Evolutionary conservation across 2,329 filamentous ascomycete genomes (phyloP).

Genomic region (Penicillium sp.): DNA sequence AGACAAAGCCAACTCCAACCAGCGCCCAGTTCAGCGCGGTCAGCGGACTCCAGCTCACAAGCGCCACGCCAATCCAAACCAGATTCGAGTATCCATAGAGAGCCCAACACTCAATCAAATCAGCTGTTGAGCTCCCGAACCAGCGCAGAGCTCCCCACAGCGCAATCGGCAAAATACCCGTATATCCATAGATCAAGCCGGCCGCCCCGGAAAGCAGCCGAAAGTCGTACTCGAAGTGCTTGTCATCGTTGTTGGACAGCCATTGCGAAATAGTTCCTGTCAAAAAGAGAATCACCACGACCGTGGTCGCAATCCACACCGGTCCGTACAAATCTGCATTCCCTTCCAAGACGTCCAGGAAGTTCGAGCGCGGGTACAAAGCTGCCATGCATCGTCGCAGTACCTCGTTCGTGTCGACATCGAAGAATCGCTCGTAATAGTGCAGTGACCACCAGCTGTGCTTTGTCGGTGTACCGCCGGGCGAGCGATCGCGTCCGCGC

Average conservation of each 20-base stretch:
- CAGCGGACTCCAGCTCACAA: slow-evolving; percentile 84
- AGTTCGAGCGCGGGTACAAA: slow-evolving; percentile 87
- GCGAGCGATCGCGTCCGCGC: slow-evolving; percentile 37
- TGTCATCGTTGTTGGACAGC: slow-evolving; percentile 59
- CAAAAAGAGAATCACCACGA: slow-evolving; percentile 89
- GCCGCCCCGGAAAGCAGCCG: slow-evolving; percentile 80
- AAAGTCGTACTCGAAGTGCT: slow-evolving; percentile 87
- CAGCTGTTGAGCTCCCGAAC: slow-evolving; percentile 90
- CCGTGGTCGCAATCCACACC: slow-evolving; percentile 97
- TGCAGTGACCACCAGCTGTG: slow-evolving; percentile 85
- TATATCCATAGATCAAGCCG: slow-evolving; percentile 93
- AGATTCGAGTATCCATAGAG: slow-evolving; percentile 95
- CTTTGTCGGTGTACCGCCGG: slow-evolving; percentile 55
- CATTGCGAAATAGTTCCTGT: slow-evolving; percentile 94
- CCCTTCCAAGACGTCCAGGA: slow-evolving; percentile 92
- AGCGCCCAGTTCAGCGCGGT: slow-evolving; percentile 89
- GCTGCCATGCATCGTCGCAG: slow-evolving; percentile 79
- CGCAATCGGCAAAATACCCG: slow-evolving; percentile 72
- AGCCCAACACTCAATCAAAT: slow-evolving; percentile 90
- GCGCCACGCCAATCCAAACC: slow-evolving; percentile 91
- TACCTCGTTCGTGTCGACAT: slow-evolving; percentile 90
- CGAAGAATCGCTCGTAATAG: slow-evolving; percentile 98
- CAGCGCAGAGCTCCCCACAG: slow-evolving; percentile 87
- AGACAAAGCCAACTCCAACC: slow-evolving; percentile 75
- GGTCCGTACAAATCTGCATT: slow-evolving; percentile 96